Percentiles rank a stretch among this genome's conserved stretches.
Conservation (phyloP, 805 yeast species). For the Lachancea lanzarotensis region DNA sequence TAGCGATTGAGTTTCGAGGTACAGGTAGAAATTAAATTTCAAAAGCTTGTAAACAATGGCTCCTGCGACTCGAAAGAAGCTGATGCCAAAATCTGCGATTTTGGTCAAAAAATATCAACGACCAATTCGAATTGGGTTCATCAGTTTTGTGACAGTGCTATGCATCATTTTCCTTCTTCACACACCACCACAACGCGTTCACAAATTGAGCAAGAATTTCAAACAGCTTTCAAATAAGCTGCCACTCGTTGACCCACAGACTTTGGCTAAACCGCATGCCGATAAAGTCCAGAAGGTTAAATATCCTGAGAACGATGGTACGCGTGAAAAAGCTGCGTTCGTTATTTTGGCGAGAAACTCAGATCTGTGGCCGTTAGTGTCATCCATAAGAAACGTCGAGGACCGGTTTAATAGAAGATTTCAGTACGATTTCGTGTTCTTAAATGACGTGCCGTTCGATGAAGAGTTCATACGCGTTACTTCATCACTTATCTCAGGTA, state of each 20-base stretch:
- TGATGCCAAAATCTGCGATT: slow-evolving; percentile 29
- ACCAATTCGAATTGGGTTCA: slow-evolving; percentile 22
- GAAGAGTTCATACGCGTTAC: slow-evolving; percentile 48
- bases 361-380: slow-evolving; percentile 51
- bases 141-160: slow-evolving; percentile 14
- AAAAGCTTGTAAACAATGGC: slow-evolving; percentile 5
- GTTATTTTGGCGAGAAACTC: slow-evolving; percentile 64
- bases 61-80: slow-evolving; percentile 22
- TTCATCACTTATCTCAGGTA: slow-evolving; percentile 49
- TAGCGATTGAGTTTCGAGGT: no score
- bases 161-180: slow-evolving; percentile 11
- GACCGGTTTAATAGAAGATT: slow-evolving; percentile 55
- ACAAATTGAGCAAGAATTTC: not conserved
- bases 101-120: slow-evolving; percentile 26
- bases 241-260: not conserved
- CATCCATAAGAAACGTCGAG: slow-evolving; percentile 57
- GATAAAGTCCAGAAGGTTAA: slow-evolving; percentile 27
- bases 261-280: slow-evolving; percentile 22
- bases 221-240: not conserved
- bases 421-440: slow-evolving; percentile 74
- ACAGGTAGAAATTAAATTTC: no score
- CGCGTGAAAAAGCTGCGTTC: slow-evolving; percentile 54
- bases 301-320: slow-evolving; percentile 30
- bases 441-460: slow-evolving; percentile 62
- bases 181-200: slow-evolving; percentile 1